phyloP scores from a whole-genome alignment of 1,139 yeast genomes.

The Pneumocystis oryctolagi region DNA sequence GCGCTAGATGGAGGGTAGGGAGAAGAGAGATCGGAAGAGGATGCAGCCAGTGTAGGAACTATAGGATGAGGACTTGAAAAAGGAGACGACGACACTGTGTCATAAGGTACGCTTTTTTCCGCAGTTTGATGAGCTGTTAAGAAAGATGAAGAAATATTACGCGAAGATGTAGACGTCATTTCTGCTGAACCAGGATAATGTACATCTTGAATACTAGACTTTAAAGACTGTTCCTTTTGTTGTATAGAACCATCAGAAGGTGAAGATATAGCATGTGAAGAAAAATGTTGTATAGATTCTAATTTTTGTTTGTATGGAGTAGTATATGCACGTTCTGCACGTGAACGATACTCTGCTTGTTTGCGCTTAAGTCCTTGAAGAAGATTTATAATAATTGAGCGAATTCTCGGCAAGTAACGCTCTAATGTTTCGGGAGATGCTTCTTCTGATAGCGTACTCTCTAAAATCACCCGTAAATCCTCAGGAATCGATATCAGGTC shows the following conservation, averaged over 20 bases:
- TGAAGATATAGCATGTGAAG: neutral
- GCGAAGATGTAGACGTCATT: neutral
- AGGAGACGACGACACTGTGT: neutral
- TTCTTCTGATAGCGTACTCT: conserved; percentile 70
- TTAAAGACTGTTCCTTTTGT: neutral
- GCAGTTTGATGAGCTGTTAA: neutral
- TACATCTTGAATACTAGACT: neutral
- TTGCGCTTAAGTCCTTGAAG: conserved; percentile 69
- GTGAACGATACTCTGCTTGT: conserved; percentile 34
- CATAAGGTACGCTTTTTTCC: neutral
- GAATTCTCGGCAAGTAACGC: conserved; percentile 63
- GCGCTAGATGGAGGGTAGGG: conserved; percentile 4
- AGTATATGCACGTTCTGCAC: neutral
- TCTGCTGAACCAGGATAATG: neutral
- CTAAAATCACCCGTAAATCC: conserved; percentile 57
- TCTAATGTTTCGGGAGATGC: conserved; percentile 79
- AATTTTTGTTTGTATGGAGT: neutral
- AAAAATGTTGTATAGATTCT: neutral
- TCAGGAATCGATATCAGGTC: conserved; percentile 71
- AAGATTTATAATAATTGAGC: conserved; percentile 72
- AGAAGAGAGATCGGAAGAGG: conserved; percentile 1
- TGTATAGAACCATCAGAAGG: conserved; percentile 3
- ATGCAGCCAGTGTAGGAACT: neutral
- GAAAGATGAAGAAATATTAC: neutral
- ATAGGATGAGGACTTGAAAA: neutral